A percentile compares a stretch with the other conserved stretches of the same genome.
These are phyloP conservation scores for Otatea glauca DNA, from an alignment of 176 grass and related monocot species.

Conservation along the genomic window DNA sequence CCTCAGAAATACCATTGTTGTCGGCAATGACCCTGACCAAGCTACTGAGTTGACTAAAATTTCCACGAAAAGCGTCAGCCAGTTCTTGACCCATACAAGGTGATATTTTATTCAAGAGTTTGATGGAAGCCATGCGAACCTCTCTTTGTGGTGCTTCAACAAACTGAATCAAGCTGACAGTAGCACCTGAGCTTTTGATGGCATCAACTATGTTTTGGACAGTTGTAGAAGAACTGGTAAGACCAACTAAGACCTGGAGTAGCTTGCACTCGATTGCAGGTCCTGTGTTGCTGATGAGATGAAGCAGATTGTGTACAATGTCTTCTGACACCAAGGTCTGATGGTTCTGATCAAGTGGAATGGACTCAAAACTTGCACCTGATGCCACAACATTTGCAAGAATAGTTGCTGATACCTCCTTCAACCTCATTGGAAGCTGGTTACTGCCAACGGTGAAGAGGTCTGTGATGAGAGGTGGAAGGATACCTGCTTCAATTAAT, in stretches of 20 bases:
- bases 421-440: constrained; percentile 92
- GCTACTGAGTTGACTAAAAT: constrained; percentile 81
- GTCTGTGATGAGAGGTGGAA: constrained; percentile 86
- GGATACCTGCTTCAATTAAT: constrained; percentile 88
- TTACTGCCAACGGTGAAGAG: constrained; percentile 85
- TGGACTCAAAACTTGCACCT: constrained; percentile 72
- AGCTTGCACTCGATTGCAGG: constrained; percentile 98
- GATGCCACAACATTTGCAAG: constrained; percentile 88
- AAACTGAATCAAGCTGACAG: constrained; percentile 92
- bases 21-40: constrained; percentile 82
- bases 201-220: constrained; percentile 81
- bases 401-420: constrained; percentile 91
- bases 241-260: constrained; percentile 93
- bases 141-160: constrained; percentile 97
- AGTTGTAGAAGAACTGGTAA: constrained; percentile 75
- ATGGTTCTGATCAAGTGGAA: constrained; percentile 67
- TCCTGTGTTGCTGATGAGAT: constrained; percentile 98
- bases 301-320: constrained; percentile 94
- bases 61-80: constrained; percentile 77
- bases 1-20: constrained; percentile 86
- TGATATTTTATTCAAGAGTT: constrained; percentile 82
- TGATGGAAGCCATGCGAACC: constrained; percentile 85
- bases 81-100: constrained; percentile 87
- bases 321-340: constrained; percentile 93
- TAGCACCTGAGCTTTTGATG: constrained; percentile 95